Evolutionary conservation across 495 filamentous ascomycete genomes (phyloP).

Genomic region (Tuber calosporum): DNA sequence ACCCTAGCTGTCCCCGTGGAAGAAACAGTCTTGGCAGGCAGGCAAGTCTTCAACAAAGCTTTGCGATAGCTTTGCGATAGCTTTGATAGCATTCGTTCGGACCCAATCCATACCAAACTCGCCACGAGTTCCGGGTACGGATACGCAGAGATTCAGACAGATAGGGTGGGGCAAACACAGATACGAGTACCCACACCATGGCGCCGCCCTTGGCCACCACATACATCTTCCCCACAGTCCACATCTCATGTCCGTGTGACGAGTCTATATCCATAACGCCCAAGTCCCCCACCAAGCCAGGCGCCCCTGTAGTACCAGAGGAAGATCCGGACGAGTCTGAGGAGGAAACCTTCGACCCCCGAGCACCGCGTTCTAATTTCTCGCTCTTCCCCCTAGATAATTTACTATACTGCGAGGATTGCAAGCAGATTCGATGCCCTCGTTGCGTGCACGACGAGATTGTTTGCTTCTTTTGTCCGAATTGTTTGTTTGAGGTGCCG

Average conservation of each 20-base stretch:
- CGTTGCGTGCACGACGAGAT: constrained; percentile 88
- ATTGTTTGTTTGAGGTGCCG: constrained; percentile 88
- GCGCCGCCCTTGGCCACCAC: constrained; percentile 47
- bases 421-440: constrained; percentile 87
- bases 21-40: not conserved
- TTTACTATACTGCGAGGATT: constrained; percentile 92
- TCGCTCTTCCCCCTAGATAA: constrained; percentile 90
- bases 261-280: constrained; percentile 50
- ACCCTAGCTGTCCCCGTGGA: not conserved
- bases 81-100: not conserved
- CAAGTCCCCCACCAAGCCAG: constrained; percentile 44
- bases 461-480: constrained; percentile 90
- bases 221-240: constrained; percentile 67
- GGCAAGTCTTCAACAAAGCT: not conserved
- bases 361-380: constrained; percentile 73
- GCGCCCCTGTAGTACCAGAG: constrained; percentile 41
- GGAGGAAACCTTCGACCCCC: constrained; percentile 76
- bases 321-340: constrained; percentile 49
- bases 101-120: not conserved
- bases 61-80: not conserved
- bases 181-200: constrained; percentile 52
- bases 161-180: not conserved
- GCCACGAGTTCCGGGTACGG: not conserved
- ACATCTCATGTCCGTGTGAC: constrained; percentile 85
- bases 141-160: not conserved